phyloP scores from a whole-genome alignment of 495 filamentous ascomycete species.

The Hypomontagnella monticulosa region DNA sequence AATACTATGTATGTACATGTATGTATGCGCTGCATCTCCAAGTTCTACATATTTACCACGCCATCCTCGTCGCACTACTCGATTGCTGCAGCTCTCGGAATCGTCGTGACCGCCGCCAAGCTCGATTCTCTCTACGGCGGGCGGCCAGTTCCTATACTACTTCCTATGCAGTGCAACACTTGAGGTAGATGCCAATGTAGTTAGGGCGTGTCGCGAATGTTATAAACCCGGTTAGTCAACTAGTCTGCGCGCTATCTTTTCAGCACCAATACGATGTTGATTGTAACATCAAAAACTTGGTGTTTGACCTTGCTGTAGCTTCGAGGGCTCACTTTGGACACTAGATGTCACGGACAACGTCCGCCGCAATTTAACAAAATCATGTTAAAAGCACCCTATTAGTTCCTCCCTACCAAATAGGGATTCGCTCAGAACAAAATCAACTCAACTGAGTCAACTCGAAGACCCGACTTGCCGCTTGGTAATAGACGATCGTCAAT shows the following conservation, averaged over 20 bases:
- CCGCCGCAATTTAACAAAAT: not conserved
- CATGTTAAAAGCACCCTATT: not conserved
- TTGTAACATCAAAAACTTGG: conserved; percentile 20
- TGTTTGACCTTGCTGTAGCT: not conserved
- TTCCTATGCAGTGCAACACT: conserved; percentile 30
- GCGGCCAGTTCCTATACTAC: conserved; percentile 29
- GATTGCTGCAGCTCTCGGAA: conserved; percentile 32
- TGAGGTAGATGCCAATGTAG: conserved; percentile 13
- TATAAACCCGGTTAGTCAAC: conserved; percentile 28
- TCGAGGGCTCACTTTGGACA: too few species aligned
- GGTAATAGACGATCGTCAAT: not conserved
- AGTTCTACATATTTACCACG: conserved; percentile 21
- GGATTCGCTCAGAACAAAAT: too few species aligned
- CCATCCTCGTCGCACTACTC: conserved; percentile 32
- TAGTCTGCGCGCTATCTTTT: conserved; percentile 2
- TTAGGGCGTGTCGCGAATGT: conserved; percentile 7
- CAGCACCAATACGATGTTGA: not conserved
- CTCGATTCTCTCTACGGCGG: conserved; percentile 8
- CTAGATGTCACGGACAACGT: conserved; percentile 3
- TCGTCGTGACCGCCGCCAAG: conserved; percentile 33
- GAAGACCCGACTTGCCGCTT: not conserved
- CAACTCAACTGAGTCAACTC: not conserved
- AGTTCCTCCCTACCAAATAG: not conserved
- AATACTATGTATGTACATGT: not conserved
- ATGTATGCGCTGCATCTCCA: conserved; percentile 11